A percentile compares a stretch with the other conserved stretches of the same genome.
Evolutionary conservation across 495 filamentous ascomycete genomes (phyloP).

Genomic region (Penicillium bovifimosum): DNA sequence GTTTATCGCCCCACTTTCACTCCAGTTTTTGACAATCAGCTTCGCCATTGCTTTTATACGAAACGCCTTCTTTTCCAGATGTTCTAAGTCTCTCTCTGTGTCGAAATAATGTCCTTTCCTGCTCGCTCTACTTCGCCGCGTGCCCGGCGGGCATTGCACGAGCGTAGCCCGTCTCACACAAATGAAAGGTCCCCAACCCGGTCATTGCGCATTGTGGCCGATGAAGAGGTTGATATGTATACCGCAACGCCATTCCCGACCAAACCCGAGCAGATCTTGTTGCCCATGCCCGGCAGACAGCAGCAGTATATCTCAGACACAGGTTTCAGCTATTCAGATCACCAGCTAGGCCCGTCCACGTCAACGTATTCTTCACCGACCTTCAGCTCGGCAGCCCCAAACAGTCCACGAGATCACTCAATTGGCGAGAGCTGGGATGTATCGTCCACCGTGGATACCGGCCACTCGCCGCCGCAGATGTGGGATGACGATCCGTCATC

Average conservation of each 20-base stretch:
- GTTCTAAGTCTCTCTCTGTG: slow-evolving; percentile 26
- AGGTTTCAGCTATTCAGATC: slow-evolving; percentile 24
- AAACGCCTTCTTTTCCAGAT: slow-evolving; percentile 25
- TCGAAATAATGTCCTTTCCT: slow-evolving; percentile 29
- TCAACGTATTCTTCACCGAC: slow-evolving; percentile 27
- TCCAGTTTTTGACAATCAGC: not conserved
- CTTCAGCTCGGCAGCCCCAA: slow-evolving; percentile 23
- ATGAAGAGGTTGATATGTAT: slow-evolving; percentile 39
- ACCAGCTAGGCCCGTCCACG: slow-evolving; percentile 12
- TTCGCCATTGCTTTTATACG: not conserved
- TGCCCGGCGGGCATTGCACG: slow-evolving; percentile 43
- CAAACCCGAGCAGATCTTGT: slow-evolving; percentile 47
- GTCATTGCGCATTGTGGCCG: slow-evolving; percentile 33
- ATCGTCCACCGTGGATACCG: slow-evolving; percentile 38
- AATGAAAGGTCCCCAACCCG: slow-evolving; percentile 39
- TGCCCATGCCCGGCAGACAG: slow-evolving; percentile 42
- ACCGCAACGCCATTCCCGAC: slow-evolving; percentile 46
- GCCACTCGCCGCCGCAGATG: slow-evolving; percentile 37
- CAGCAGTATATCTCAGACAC: slow-evolving; percentile 34
- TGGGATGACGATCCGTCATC: slow-evolving; percentile 44
- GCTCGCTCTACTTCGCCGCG: slow-evolving; percentile 34
- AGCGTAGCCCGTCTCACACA: slow-evolving; percentile 48
- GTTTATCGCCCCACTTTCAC: not conserved
- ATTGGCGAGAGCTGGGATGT: slow-evolving; percentile 36
- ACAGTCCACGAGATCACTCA: slow-evolving; percentile 31